Evolutionary conservation across 306 rosid genomes (phyloP), one percentile per base, ranked within the genome.

Genomic region (Inga oerstediana): DNA sequence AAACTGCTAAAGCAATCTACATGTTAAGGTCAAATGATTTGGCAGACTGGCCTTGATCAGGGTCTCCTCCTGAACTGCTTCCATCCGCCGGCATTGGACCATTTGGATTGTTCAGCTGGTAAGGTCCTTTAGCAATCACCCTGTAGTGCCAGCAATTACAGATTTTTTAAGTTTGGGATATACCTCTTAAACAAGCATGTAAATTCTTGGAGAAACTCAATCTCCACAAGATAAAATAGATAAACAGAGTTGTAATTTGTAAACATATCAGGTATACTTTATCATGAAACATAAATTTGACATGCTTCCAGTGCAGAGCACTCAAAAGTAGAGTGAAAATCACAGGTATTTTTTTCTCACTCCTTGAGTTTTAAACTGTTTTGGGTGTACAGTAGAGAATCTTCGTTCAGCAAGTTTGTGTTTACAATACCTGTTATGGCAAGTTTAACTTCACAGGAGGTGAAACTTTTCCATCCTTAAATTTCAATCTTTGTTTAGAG

Each of bases 51-150:
- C 59, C 89, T 83, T 64, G 70, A 32, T 86, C 89, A 82, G 70
- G 76, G 59, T 76, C 87, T 52, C 48, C 82, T 66, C 86, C 90
- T 67, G 88, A 84, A 81, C 81, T 79, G 86, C 65, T 74, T 10
- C 81, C 94, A 0, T 80, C 91, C 8, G 73, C 91, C 8, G 73
- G 54, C 72, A 80, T 89, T 22, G 89, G 87, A 54, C 62, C 73
- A 77, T 89, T 84, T 34, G 89, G 87, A 51, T 52, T 76, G 78
- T 87, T 85, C 82, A 92, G 61, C 82, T 89, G 95, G 78, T 92
- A 95, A 14, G 99, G 97, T 34, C 91, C 93, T 88, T 83, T 88
- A 2, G 94, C 89, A 41, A 84, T 81, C 13, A 88, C 97, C 86
- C 99, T 93, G 86, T 37, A 72, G 27, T 16, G 2, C 39, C 59